These are phyloP conservation scores for Berberis thunbergii DNA, from an alignment of 164 flowering plant genomes.

Conservation along the genomic window DNA sequence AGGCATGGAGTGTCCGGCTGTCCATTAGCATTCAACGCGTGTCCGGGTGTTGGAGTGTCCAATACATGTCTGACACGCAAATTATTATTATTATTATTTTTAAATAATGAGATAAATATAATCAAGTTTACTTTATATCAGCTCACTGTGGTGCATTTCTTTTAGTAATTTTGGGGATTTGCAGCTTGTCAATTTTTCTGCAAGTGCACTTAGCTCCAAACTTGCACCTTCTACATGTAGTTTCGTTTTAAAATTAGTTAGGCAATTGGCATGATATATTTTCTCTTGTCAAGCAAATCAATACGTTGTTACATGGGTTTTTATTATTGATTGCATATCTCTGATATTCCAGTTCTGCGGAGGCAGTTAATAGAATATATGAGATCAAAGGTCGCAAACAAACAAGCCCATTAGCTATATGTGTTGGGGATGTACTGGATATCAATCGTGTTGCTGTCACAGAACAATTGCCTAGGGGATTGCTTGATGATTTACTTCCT, in stretches of 20 bases:
- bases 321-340: neutral
- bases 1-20: no score
- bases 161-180: no score
- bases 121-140: no score
- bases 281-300: neutral
- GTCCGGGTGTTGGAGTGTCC: no score
- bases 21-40: no score
- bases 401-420: conserved; percentile 90
- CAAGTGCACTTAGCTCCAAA: neutral
- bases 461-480: conserved; percentile 66
- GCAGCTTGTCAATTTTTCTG: neutral
- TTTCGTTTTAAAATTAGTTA: no score
- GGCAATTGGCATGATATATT: neutral
- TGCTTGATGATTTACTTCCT: conserved; percentile 82
- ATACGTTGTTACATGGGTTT: neutral
- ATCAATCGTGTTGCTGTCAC: conserved; percentile 63
- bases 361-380: conserved; percentile 77
- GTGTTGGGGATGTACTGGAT: conserved; percentile 83
- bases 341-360: conserved; percentile 49
- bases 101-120: no score
- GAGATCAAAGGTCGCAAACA: conserved; percentile 91
- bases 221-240: neutral
- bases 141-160: no score
- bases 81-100: no score
- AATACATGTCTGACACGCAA: no score